A percentile compares a stretch with the other conserved stretches of the same genome.
Evolutionary conservation across 1,139 yeast genomes (phyloP).

Genomic region (Hyphopichia buzzinii): DNA sequence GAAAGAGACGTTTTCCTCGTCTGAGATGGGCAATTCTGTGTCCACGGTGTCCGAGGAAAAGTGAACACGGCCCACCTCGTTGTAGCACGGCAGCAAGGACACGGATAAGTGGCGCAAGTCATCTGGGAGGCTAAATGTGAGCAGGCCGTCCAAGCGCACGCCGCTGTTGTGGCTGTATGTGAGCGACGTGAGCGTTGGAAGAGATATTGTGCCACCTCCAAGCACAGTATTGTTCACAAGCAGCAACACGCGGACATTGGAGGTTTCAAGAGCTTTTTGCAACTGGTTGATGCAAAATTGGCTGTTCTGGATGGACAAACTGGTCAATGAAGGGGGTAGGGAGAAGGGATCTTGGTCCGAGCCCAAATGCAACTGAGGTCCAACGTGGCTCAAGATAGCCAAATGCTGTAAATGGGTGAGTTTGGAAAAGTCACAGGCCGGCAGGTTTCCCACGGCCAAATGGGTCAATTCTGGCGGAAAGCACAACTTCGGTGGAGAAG

Average conservation of each 20-base stretch:
- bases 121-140: not conserved
- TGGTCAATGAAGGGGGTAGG: not conserved
- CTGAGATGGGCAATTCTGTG: not conserved
- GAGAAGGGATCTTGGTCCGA: not conserved
- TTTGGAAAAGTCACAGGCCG: not conserved
- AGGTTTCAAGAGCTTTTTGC: not conserved
- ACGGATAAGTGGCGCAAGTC: not conserved
- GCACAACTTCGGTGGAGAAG: too few relatives aligned
- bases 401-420: not conserved
- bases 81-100: not conserved
- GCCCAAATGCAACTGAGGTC: not conserved
- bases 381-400: not conserved
- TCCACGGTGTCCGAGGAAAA: not conserved
- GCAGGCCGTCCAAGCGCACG: not conserved
- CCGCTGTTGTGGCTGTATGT: not conserved
- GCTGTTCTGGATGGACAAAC: conserved; percentile 1
- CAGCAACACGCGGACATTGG: not conserved
- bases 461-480: not conserved
- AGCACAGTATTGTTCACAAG: not conserved
- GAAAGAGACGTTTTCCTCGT: not conserved
- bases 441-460: conserved; percentile 1
- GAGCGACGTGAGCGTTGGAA: not conserved
- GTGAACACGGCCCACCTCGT: conserved; percentile 1
- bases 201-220: not conserved
- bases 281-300: not conserved